Evolutionary conservation across 305 asterid genomes (phyloP), one percentile per base, ranked within the genome.

Genomic region (Ruellia speciosa): DNA sequence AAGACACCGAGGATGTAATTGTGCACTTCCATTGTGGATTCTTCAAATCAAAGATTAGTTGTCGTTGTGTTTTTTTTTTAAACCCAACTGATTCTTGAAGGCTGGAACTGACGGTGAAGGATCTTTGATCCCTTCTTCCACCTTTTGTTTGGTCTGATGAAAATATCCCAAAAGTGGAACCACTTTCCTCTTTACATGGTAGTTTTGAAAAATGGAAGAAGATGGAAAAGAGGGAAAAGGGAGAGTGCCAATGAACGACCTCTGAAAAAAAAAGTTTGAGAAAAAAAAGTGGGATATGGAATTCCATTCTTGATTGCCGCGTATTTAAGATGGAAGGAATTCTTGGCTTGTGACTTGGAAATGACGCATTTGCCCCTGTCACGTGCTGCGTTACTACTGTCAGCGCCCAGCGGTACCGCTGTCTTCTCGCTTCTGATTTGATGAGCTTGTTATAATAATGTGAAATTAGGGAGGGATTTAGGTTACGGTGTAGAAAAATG

Each of bases 281-380:
- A 24, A 24, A 24, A 24, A 24, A 24, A 24, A 24, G 31, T 24
- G 62, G 59, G 61, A 28, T 24, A 52, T 18, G 56, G 65, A 0
- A 48, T 47, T 54, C 65, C 61, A 53, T 48, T 54, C 18, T 14
- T 14, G 49, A 37, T 7, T 43, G 49, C 63, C 60, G 69, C 60
- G 58, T 59, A 61, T n/a, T 54, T 31, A 13, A n/a, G 52, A 37
- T 2, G 12, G 41, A 37, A 37, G 12, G 41, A 7, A 37, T 51
- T 54, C 62, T 39, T 46, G 14, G 33, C 33, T 14, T 1, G 13
- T 13, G 35, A 11, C 15, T 49, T 0, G 15, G 58, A 71, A 69
- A 58, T 58, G 72, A 75, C 81, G 54, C 43, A 9, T 59, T 71
- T 79, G 67, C 71, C 86, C 58, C 64, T 67, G 52, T 79, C 86